These are phyloP conservation scores for Echeveria elegans DNA, from an alignment of 164 flowering plant species.

Conservation along the genomic window DNA sequence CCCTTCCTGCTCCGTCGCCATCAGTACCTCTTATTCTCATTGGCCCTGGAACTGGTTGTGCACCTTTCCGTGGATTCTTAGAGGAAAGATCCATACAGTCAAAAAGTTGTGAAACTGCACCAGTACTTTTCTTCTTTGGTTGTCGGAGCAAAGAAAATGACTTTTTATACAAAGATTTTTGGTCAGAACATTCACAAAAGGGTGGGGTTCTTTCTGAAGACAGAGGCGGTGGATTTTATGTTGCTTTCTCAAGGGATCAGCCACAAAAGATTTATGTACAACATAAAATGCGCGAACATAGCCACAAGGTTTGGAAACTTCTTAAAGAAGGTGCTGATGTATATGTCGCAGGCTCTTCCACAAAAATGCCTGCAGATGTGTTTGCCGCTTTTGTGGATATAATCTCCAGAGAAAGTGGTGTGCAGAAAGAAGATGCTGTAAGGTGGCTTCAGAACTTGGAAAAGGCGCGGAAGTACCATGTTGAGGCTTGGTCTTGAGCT, in stretches of 20 bases:
- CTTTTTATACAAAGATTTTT: slow-evolving; percentile 70
- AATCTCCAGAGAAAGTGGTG: slow-evolving; percentile 51
- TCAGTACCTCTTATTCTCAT: slow-evolving; percentile 77
- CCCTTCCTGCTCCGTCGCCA: slow-evolving; percentile 73
- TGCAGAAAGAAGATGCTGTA: slow-evolving; percentile 47
- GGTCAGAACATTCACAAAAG: slow-evolving; percentile 48
- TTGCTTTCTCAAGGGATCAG: slow-evolving; percentile 88
- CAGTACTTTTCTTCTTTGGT: slow-evolving; percentile 80
- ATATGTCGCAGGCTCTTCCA: slow-evolving; percentile 86
- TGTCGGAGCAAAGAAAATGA: slow-evolving; percentile 68
- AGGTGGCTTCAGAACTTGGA: slow-evolving; percentile 58
- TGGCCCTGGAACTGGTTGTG: slow-evolving; percentile 99
- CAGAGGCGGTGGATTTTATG: slow-evolving; percentile 86
- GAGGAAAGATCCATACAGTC: slow-evolving; percentile 72
- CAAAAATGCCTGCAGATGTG: slow-evolving; percentile 91
- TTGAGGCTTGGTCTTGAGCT: slow-evolving; percentile 77
- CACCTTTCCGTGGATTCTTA: slow-evolving; percentile 83
- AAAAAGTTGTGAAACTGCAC: slow-evolving; percentile 37
- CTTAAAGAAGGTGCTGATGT: slow-evolving; percentile 65
- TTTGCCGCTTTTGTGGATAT: slow-evolving; percentile 61
- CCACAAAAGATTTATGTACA: slow-evolving; percentile 83
- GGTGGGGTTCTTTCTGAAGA: slow-evolving; percentile 72
- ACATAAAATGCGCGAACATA: slow-evolving; percentile 69
- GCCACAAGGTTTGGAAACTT: slow-evolving; percentile 55
- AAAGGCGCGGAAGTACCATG: slow-evolving; percentile 73